Evolutionary conservation across 2,329 filamentous ascomycete species (phyloP), one percentile per base, ranked within the genome.

Genomic region (Aspergillus tamarii): DNA sequence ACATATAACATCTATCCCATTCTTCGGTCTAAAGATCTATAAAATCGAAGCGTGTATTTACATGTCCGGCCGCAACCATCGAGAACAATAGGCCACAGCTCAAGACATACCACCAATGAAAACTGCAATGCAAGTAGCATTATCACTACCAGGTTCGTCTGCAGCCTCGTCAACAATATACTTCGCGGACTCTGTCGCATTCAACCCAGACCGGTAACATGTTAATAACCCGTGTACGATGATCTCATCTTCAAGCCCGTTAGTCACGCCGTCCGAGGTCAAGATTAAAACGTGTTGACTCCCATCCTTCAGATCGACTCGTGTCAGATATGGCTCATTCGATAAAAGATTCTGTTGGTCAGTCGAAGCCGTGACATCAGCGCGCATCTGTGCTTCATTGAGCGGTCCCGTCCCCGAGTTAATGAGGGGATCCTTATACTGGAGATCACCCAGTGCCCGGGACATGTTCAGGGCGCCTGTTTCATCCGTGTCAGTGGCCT

Each of bases 381-480:
- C 26, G 2, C 30, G 30, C 1, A n/a, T 28, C 30, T 32, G 26
- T 14, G 26, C 14, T n/a, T 34, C 50, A n/a, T 11, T 32, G 19
- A 34, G n/a, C 14, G 50, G 30, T 3, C 50, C 50, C 16, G 19
- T 53, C 19, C 26, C 26, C 36, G 54, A 30, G n/a, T 60, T 61
- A 54, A 59, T 61, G 2, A 65, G 50, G 1, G 61, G 64, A 1
- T 46, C 50, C 48, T 65, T 65, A 55, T 65, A 65, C 14, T 61
- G 52, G n/a, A 65, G 58, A 32, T 65, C 64, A 2, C 64, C 64
- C 5, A 65, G 39, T 2, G 64, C 64, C 9, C 64, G 64, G 30
- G 64, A 65, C 61, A 65, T 63, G 9, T 65, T 65, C 19, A 65
- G 50, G n/a, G 60, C 14, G 10, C 63, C 63, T 64, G 14, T 50